These are phyloP conservation scores for Zizania palustris DNA, from an alignment of 202 grass and related monocot genomes.

Conservation along the genomic window DNA sequence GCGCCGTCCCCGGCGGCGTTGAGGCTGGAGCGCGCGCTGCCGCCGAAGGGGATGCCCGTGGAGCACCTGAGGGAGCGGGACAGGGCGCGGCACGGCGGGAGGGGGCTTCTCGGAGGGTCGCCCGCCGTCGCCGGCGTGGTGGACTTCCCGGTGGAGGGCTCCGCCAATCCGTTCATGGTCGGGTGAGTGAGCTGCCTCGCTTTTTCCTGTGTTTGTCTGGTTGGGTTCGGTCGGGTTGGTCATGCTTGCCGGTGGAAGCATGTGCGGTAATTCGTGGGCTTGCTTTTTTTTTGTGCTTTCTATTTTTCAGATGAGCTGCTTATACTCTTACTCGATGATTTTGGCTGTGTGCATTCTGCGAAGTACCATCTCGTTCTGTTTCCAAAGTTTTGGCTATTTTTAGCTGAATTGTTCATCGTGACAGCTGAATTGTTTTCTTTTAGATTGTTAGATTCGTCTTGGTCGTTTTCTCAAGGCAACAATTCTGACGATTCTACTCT, in stretches of 20 bases:
- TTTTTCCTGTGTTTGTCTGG: background rate
- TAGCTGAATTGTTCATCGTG: slow-evolving; percentile 6
- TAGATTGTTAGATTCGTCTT: slow-evolving; percentile 17
- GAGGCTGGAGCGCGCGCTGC: slow-evolving; percentile 72
- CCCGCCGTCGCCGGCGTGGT: slow-evolving; percentile 57
- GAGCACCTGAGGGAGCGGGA: slow-evolving; percentile 71
- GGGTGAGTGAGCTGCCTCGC: slow-evolving; percentile 67
- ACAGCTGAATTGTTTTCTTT: background rate
- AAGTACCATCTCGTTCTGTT: background rate
- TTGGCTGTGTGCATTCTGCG: slow-evolving; percentile 13
- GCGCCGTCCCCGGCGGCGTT: slow-evolving; percentile 43
- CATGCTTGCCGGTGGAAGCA: background rate
- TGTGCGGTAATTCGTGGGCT: slow-evolving; percentile 17
- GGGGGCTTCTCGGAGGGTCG: slow-evolving; percentile 49
- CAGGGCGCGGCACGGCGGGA: slow-evolving; percentile 54
- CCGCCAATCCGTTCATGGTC: slow-evolving; percentile 82
- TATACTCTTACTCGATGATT: background rate
- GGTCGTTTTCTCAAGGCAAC: background rate
- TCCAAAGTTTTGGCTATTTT: background rate
- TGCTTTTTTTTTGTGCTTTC: slow-evolving; percentile 3
- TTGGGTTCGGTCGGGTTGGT: background rate
- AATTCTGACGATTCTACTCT: background rate
- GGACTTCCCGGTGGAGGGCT: slow-evolving; percentile 89
- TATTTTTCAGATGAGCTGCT: slow-evolving; percentile 8
- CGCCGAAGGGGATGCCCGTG: slow-evolving; percentile 54